These are phyloP conservation scores for Diutina rugosa DNA, from an alignment of 1,139 yeast genomes.

Conservation along the genomic window DNA sequence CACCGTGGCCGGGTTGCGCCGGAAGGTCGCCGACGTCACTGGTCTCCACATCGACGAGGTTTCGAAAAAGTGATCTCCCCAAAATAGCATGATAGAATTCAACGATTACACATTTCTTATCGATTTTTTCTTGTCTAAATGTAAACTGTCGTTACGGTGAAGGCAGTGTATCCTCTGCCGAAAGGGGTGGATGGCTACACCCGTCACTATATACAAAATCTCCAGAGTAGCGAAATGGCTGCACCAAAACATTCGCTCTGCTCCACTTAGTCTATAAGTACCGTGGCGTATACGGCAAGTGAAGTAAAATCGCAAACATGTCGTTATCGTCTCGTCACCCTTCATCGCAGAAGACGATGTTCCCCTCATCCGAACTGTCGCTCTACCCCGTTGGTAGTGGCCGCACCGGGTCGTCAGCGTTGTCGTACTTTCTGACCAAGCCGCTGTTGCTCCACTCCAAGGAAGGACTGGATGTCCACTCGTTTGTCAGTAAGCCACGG, in stretches of 20 bases:
- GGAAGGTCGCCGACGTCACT: constrained; percentile 43
- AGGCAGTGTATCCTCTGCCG: background rate
- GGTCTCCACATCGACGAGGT: constrained; percentile 58
- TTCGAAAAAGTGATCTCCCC: constrained; percentile 27
- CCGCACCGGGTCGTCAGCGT: background rate
- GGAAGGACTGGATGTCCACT: background rate
- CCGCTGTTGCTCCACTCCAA: background rate
- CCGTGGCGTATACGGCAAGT: background rate
- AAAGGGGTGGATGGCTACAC: background rate
- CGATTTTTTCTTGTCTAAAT: background rate
- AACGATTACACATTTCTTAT: background rate
- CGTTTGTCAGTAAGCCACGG: background rate
- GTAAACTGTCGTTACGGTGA: background rate
- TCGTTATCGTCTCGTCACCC: background rate
- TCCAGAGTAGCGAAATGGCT: background rate
- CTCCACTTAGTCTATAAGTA: background rate
- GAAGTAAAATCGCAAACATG: background rate
- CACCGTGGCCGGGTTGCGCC: constrained; percentile 31
- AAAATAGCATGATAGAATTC: background rate
- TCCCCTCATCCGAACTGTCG: background rate
- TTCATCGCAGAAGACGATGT: background rate
- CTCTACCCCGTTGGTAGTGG: background rate
- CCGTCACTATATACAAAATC: background rate
- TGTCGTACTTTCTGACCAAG: background rate
- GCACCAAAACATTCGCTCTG: background rate